These are phyloP conservation scores for Triticum turgidum DNA, from an alignment of 176 grass and related monocot genomes.

Conservation along the genomic window DNA sequence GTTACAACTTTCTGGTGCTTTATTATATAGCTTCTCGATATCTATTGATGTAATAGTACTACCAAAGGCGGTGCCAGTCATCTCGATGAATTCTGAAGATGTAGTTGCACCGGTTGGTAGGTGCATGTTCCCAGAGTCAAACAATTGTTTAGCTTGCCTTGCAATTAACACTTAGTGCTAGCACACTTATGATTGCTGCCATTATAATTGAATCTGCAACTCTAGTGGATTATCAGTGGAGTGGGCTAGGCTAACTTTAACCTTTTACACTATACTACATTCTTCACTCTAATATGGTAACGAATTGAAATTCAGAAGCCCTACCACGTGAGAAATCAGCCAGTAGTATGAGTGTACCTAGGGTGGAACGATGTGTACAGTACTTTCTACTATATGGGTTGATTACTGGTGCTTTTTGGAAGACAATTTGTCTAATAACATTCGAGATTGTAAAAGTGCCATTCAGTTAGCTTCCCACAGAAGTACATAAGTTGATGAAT, in stretches of 20 bases:
- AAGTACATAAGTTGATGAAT: background rate
- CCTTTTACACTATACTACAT: background rate
- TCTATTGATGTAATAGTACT: too few species aligned
- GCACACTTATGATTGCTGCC: background rate
- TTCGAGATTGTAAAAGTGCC: background rate
- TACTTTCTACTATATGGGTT: slow-evolving; percentile 8
- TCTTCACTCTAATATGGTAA: background rate
- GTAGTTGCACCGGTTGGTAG: too few species aligned
- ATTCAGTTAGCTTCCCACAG: background rate
- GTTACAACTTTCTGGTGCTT: too few species aligned
- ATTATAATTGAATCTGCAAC: background rate
- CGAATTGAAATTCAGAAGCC: background rate
- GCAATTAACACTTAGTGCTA: background rate
- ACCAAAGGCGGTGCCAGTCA: too few species aligned
- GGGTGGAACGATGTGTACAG: background rate
- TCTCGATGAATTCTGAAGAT: too few species aligned
- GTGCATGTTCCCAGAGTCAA: too few species aligned
- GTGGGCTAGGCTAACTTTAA: background rate
- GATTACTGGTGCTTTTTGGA: background rate
- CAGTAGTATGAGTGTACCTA: background rate
- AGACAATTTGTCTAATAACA: background rate
- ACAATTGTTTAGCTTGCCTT: too few species aligned
- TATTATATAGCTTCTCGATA: too few species aligned
- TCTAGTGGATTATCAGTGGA: background rate
- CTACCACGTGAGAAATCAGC: slow-evolving; percentile 19